Evolutionary conservation across 768 basidiomycete species (phyloP), one percentile per base, ranked within the genome.

Genomic region (Tricholoma bakamatsutake): DNA sequence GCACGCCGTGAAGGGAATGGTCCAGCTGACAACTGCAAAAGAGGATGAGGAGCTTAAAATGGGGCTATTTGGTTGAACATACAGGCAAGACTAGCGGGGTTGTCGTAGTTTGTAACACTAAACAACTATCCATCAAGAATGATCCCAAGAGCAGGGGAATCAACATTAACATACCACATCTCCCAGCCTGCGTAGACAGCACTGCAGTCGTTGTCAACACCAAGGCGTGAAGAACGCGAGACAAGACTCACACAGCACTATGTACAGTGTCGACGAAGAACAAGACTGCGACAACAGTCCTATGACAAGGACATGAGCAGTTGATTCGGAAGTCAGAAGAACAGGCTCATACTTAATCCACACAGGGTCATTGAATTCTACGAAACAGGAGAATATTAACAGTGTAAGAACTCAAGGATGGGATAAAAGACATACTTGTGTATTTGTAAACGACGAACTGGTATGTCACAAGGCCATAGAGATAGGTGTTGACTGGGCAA

Each of bases 1-100:
- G 18, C 74, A 65, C 4, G 80, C 76, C 0, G 79, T 81, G 54
- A 81, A 78, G 2, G 76, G 74, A 45, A 79, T 76, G 3, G 75
- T 76, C 79, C 80, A 82, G n/a, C 65, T 65, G 49, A 73, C 71
- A 39, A 62, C 77, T 79, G 59, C 2, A 49, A 57, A 1, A 24
- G 3, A 33, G 10, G n/a, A 24, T 58, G 18, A 58, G 50, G 1
- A 37, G 31, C 27, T 6, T 2, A 6, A 12, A 9, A 42, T 17
- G 33, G 33, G 8, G 43, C 7, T 15, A 13, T 2, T 33, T 10
- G 3, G 11, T 34, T 18, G 24, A 4, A 61, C 66, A 9, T 54
- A 75, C 73, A 58, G 2, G 64, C 66, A 10, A 76, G 68, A 50
- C 62, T 69, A 5, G 63, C 69, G 5, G 73, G 73, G 40, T 76